Percentiles rank a stretch among this genome's conserved stretches.
phyloP scores from a whole-genome alignment of 805 yeast species.

The Ogataea nitratoaversa region DNA sequence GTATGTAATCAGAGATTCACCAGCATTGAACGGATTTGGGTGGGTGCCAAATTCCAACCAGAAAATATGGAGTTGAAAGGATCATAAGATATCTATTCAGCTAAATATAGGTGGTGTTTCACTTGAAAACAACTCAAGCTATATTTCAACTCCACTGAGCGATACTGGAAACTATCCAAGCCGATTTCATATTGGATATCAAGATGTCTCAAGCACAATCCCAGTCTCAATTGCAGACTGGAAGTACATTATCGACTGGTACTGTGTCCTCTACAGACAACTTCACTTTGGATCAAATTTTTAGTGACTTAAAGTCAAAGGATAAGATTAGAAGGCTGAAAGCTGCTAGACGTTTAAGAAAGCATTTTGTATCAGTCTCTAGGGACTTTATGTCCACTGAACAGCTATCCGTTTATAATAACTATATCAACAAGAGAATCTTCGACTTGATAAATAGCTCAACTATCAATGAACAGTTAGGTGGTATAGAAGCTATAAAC shows the following conservation, averaged over 20 bases:
- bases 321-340: constrained; percentile 40
- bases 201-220: constrained; percentile 13
- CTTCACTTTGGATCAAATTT: constrained; percentile 49
- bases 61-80: too few relatives aligned
- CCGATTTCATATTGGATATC: too few relatives aligned
- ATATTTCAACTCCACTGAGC: too few relatives aligned
- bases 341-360: constrained; percentile 69
- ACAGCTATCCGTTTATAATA: constrained; percentile 75
- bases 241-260: constrained; percentile 1
- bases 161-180: too few relatives aligned
- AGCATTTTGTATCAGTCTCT: constrained; percentile 65
- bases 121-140: too few relatives aligned
- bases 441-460: constrained; percentile 79
- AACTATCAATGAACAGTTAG: constrained; percentile 69
- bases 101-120: too few relatives aligned
- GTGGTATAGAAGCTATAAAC: constrained; percentile 89
- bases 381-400: constrained; percentile 74
- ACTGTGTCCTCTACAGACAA: constrained; percentile 31
- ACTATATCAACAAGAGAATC: constrained; percentile 80
- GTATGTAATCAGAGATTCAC: too few relatives aligned
- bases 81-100: too few relatives aligned
- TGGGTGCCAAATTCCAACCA: too few relatives aligned
- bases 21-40: too few relatives aligned
- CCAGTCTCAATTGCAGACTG: constrained; percentile 7
- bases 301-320: constrained; percentile 42